Percentiles rank a stretch among this genome's conserved stretches.
phyloP scores from a whole-genome alignment of 805 yeast species.

The Lachancea fermentati region DNA sequence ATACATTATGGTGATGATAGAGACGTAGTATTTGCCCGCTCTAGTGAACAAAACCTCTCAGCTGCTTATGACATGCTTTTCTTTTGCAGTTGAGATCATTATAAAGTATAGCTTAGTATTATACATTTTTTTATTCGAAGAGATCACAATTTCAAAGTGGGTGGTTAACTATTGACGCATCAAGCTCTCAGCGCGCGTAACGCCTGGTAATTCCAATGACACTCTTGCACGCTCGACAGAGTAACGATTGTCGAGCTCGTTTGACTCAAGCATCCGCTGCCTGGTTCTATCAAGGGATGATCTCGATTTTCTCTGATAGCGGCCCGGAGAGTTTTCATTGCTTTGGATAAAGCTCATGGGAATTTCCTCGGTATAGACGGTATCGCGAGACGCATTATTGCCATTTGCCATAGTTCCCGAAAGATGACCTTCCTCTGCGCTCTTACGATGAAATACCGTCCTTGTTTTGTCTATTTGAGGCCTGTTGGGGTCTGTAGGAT shows the following conservation, averaged over 20 bases:
- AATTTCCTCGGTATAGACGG: constrained; percentile 37
- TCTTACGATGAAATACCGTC: constrained; percentile 16
- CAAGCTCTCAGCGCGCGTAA: constrained; percentile 34
- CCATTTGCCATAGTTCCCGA: constrained; percentile 10
- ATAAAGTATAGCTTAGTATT: background rate
- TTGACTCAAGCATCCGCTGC: constrained; percentile 32
- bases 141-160: too few relatives aligned
- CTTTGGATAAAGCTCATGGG: constrained; percentile 28
- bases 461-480: constrained; percentile 45
- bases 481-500: constrained; percentile 75
- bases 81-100: background rate
- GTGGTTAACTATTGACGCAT: constrained; percentile 19
- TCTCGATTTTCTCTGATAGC: constrained; percentile 17
- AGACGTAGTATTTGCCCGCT: too few relatives aligned
- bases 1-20: too few relatives aligned
- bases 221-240: constrained; percentile 38
- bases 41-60: too few relatives aligned
- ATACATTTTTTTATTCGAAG: too few relatives aligned
- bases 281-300: constrained; percentile 37
- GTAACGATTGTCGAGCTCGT: constrained; percentile 34
- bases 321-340: constrained; percentile 7
- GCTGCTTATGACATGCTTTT: too few relatives aligned
- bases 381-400: constrained; percentile 22
- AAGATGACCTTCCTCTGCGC: constrained; percentile 25
- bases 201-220: constrained; percentile 38